Evolutionary conservation across 148 eudicot genomes (phyloP).

Genomic region (Pharnaceum exiguum): DNA sequence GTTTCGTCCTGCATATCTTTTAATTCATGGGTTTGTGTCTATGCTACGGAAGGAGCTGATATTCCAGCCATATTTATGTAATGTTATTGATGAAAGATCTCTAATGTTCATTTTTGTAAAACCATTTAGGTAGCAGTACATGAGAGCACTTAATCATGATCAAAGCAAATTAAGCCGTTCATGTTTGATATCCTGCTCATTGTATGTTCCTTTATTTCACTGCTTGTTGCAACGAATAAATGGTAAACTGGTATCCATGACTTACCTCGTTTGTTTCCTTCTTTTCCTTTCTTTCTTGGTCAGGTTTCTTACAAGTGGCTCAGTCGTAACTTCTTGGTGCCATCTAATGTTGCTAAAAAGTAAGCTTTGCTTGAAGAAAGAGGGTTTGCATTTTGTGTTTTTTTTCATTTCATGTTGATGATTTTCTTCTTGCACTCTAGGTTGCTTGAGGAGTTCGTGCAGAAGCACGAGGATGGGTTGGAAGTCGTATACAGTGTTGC

Average conservation of each 20-base stretch:
- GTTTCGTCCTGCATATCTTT: no score
- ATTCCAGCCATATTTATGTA: no score
- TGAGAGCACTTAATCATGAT: no score
- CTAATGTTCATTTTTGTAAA: background rate
- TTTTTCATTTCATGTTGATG: background rate
- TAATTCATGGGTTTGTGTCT: no score
- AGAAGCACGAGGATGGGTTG: slow-evolving; percentile 47
- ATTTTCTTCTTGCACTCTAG: slow-evolving; percentile 30
- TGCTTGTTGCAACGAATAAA: background rate
- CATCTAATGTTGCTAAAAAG: slow-evolving; percentile 87
- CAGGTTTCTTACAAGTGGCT: slow-evolving; percentile 99
- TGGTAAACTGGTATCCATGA: background rate
- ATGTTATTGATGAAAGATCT: slow-evolving; percentile 1
- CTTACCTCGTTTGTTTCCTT: background rate
- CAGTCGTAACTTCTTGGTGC: slow-evolving; percentile 83
- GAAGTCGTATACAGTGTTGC: slow-evolving; percentile 74
- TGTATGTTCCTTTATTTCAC: background rate
- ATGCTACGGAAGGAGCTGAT: no score
- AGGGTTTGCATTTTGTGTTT: background rate
- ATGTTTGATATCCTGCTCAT: background rate
- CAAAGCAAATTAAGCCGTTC: no score
- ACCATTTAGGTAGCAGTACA: no score
- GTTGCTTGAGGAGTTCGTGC: slow-evolving; percentile 81
- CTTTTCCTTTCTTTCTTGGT: slow-evolving; percentile 1
- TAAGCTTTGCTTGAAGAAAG: slow-evolving; percentile 19